A percentile compares a stretch with the other conserved stretches of the same genome.
Evolutionary conservation across 2,329 filamentous ascomycete species (phyloP).

Genomic region (Trichoderma atrobrunneum): DNA sequence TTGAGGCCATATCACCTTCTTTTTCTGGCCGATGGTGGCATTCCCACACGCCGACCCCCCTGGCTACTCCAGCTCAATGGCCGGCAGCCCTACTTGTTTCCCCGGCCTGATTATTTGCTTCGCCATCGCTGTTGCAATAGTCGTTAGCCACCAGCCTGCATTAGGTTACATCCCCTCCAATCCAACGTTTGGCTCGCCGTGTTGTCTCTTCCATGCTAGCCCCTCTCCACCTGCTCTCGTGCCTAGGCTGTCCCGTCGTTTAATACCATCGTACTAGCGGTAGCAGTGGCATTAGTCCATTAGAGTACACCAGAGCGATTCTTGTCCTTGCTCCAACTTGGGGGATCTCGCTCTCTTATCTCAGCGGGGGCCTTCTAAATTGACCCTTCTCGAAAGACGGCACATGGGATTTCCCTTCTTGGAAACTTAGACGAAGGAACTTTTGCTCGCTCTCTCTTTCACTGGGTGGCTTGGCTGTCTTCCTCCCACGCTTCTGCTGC

Average conservation of each 20-base stretch:
- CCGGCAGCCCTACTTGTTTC: slow-evolving; percentile 22
- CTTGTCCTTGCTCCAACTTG: neutral
- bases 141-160: slow-evolving; percentile 23
- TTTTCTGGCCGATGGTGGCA: slow-evolving; percentile 36
- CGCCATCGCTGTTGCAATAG: slow-evolving; percentile 23
- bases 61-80: slow-evolving; percentile 28
- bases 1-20: slow-evolving; percentile 36
- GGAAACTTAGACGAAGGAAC: slow-evolving; percentile 40
- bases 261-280: slow-evolving; percentile 6
- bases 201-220: slow-evolving; percentile 20
- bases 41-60: slow-evolving; percentile 30
- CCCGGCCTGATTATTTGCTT: slow-evolving; percentile 21
- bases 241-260: slow-evolving; percentile 16
- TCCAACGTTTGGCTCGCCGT: slow-evolving; percentile 13
- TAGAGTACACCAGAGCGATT: neutral
- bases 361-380: slow-evolving; percentile 20
- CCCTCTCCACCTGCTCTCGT: slow-evolving; percentile 19
- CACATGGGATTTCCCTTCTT: slow-evolving; percentile 36
- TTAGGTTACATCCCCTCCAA: slow-evolving; percentile 26
- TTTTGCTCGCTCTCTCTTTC: slow-evolving; percentile 39
- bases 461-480: slow-evolving; percentile 33
- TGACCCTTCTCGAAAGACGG: slow-evolving; percentile 23
- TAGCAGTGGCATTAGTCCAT: slow-evolving; percentile 4
- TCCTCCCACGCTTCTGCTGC: slow-evolving; percentile 12
- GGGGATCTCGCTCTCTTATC: slow-evolving; percentile 22